Conservation (phyloP, 106 monocot species). For the Platanthera zijinensis region DNA sequence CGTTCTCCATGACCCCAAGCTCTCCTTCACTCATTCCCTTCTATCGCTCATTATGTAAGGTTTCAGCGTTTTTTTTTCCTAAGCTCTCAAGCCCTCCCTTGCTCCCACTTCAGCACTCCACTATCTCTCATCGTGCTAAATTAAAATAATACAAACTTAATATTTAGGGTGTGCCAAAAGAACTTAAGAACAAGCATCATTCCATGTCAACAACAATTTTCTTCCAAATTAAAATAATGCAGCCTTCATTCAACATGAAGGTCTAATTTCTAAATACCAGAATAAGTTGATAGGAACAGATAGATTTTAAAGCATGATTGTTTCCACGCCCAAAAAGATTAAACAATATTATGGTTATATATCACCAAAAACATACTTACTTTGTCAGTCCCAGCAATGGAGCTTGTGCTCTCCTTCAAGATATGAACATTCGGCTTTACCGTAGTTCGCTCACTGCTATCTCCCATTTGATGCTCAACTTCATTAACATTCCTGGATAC, state of each 20-base stretch:
- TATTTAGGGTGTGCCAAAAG: not conserved
- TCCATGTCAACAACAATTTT: not conserved
- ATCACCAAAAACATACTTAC: conserved; percentile 23
- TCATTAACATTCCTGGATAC: conserved; percentile 5
- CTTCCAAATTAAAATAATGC: not conserved
- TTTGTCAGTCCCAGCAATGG: conserved; percentile 20
- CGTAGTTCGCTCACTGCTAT: conserved; percentile 11
- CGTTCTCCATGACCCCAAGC: not conserved
- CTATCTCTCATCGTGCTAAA: not conserved
- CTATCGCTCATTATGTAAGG: not conserved
- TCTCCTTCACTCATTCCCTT: not conserved
- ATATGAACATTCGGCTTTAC: conserved; percentile 18
- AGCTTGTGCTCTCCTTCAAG: conserved; percentile 21
- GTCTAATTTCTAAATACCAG: not conserved
- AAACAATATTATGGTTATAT: not conserved
- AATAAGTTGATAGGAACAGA: not conserved
- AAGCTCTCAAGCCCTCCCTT: not conserved
- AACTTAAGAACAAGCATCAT: not conserved
- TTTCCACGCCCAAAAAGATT: not conserved
- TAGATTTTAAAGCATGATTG: not conserved
- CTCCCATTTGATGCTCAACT: conserved; percentile 15
- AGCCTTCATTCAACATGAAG: not conserved
- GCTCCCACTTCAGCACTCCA: not conserved
- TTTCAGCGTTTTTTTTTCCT: not conserved
- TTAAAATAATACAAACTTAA: too few species aligned